Evolutionary conservation across 2,329 filamentous ascomycete genomes (phyloP), one percentile per base, ranked within the genome.

Genomic region (Exophiala bonariae): DNA sequence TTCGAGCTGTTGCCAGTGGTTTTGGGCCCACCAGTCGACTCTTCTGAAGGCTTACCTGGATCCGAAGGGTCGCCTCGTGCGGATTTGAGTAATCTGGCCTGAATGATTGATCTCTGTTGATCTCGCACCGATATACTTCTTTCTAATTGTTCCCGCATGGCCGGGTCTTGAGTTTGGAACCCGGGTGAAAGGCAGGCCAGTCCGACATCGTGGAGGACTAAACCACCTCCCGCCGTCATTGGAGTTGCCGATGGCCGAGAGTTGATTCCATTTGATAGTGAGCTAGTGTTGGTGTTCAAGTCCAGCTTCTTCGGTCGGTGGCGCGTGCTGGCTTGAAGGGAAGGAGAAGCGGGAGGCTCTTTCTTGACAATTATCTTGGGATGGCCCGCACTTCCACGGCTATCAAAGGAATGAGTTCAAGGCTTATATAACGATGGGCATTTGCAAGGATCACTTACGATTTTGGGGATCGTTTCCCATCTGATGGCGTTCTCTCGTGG

Each of bases 291-390:
- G n/a, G 57, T 59, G 54, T 87, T 88, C 23, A 95, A 78, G 66
- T 93, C 87, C 47, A 95, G 78, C 63, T 82, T 85, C 62, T 86
- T 81, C 11, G 88, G 88, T 49, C 88, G 80, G 62, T 89, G 88
- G 41, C 87, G 81, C 44, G 86, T 80, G 50, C 82, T 80, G 42
- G 82, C 77, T 62, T 70, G 69, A 47, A 93, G 81, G 55, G 86
- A 86, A 44, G 92, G 92, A 37, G 92, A 96, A 33, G 86, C 74
- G 10, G 71, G 82, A 26, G 91, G 91, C 69, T 99, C 93, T 71
- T 96, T 96, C 77, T 97, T 97, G 50, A 99, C 91, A 56, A 95
- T 80, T 54, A 96, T 95, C 72, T 89, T 91, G 32, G 88, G 87
- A 49, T 77, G 70, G 41, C 76, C 66, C 66, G 72, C 69, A 66